These are phyloP conservation scores for Pichia kudriavzevii DNA, from an alignment of 1,139 yeast species.

Conservation along the genomic window DNA sequence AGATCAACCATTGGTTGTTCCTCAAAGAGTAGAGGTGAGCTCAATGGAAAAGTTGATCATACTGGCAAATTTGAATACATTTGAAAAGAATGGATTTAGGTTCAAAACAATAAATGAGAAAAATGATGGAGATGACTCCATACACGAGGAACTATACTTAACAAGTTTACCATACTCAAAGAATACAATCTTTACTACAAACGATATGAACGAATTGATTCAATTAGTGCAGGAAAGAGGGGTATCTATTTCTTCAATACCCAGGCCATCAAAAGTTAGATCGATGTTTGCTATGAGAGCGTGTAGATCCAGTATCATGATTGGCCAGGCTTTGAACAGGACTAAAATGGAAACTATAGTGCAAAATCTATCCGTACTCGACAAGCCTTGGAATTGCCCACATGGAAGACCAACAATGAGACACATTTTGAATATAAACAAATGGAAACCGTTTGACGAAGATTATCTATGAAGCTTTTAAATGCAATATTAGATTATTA, in stretches of 20 bases:
- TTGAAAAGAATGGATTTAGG: constrained; percentile 71
- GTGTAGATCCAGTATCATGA: constrained; percentile 89
- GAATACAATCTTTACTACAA: constrained; percentile 51
- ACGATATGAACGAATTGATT: constrained; percentile 72
- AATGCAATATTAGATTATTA: no score
- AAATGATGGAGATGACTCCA: constrained; percentile 41
- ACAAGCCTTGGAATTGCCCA: constrained; percentile 98
- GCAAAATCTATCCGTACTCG: constrained; percentile 56
- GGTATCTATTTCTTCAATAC: constrained; percentile 30
- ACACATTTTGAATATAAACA: constrained; percentile 60
- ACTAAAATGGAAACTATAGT: constrained; percentile 65
- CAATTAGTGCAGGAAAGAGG: constrained; percentile 43
- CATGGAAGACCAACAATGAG: constrained; percentile 98
- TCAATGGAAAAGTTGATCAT: constrained; percentile 73
- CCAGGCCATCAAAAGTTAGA: constrained; percentile 72
- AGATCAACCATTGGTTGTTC: constrained; percentile 65
- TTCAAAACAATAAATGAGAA: constrained; percentile 41
- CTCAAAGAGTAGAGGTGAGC: constrained; percentile 56
- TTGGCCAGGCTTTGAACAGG: constrained; percentile 61
- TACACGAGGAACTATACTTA: constrained; percentile 36
- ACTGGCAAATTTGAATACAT: constrained; percentile 46
- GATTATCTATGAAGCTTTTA: constrained; percentile 32
- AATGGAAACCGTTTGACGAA: constrained; percentile 38
- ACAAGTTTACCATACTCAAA: constrained; percentile 69
- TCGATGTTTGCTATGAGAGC: constrained; percentile 91